phyloP scores from a whole-genome alignment of 371 early-diverging fungal genomes.

The Thermomucor indicae-seudaticae region DNA sequence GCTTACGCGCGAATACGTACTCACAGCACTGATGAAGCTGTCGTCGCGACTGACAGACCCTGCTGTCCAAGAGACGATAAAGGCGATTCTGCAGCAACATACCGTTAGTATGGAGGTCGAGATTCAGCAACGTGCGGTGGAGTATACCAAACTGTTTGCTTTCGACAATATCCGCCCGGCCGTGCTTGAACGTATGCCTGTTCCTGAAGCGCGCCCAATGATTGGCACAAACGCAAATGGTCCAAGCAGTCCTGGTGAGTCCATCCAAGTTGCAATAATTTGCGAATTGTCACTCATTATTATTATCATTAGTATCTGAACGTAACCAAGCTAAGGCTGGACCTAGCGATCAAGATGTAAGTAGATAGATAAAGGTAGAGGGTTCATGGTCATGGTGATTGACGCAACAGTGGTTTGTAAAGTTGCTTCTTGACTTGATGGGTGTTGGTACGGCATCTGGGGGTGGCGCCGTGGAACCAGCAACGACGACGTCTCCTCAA shows the following conservation, averaged over 20 bases:
- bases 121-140: slow-evolving; percentile 91
- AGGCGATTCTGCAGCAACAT: slow-evolving; percentile 55
- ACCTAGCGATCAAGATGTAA: slow-evolving; percentile 55
- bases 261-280: neutral
- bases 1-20: slow-evolving; percentile 73
- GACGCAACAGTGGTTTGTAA: neutral
- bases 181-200: slow-evolving; percentile 92
- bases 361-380: slow-evolving; percentile 14
- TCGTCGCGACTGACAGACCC: slow-evolving; percentile 70
- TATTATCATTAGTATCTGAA: slow-evolving; percentile 18
- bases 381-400: neutral
- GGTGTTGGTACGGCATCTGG: slow-evolving; percentile 63
- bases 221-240: slow-evolving; percentile 18
- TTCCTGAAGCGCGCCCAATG: slow-evolving; percentile 65
- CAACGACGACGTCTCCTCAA: slow-evolving; percentile 30
- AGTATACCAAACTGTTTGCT: slow-evolving; percentile 79
- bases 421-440: slow-evolving; percentile 75
- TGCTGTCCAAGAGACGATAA: slow-evolving; percentile 44
- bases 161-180: slow-evolving; percentile 75
- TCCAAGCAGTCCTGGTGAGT: slow-evolving; percentile 27
- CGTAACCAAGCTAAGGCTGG: slow-evolving; percentile 33
- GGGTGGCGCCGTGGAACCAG: slow-evolving; percentile 9
- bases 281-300: neutral
- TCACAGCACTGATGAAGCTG: slow-evolving; percentile 88
- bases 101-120: slow-evolving; percentile 81